These are phyloP conservation scores for Gossypium lobatum DNA, from an alignment of 441 rosid genomes.

Conservation along the genomic window DNA sequence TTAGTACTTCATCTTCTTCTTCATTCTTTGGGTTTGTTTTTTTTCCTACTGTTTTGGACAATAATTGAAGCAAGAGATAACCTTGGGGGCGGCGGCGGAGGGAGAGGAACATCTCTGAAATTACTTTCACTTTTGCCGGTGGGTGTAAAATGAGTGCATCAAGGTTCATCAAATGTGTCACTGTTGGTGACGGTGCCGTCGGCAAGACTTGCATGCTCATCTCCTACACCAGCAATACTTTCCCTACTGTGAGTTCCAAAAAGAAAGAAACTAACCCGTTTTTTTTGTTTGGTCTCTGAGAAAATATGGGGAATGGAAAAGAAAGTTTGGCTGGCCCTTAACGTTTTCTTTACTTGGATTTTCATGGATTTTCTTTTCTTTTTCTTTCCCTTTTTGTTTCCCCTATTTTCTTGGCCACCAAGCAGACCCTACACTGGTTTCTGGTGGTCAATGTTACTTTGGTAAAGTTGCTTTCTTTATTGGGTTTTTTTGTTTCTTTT, in stretches of 20 bases:
- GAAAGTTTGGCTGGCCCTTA: neutral
- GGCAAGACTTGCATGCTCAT: slow-evolving; percentile 98
- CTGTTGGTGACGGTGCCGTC: slow-evolving; percentile 97
- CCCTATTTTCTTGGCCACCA: slow-evolving; percentile 12
- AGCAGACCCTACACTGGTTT: neutral
- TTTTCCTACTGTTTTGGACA: slow-evolving; percentile 9
- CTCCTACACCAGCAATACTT: slow-evolving; percentile 92
- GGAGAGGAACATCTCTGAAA: neutral
- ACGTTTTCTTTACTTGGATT: neutral
- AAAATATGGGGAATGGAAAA: slow-evolving; percentile 17
- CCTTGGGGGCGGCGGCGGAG: neutral
- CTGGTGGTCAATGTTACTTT: neutral
- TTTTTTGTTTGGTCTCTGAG: slow-evolving; percentile 19
- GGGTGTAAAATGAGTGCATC: slow-evolving; percentile 62
- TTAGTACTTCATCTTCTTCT: neutral
- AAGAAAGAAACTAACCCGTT: too few relatives aligned
- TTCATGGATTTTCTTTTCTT: neutral
- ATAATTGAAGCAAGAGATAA: neutral
- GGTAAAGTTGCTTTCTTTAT: too few relatives aligned
- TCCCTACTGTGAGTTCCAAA: slow-evolving; percentile 96
- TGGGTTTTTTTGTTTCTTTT: too few relatives aligned
- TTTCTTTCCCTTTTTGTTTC: neutral
- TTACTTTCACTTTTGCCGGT: neutral
- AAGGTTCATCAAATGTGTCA: slow-evolving; percentile 87
- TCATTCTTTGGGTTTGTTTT: slow-evolving; percentile 13